A percentile compares a stretch with the other conserved stretches of the same genome.
These are phyloP conservation scores for Diaporthe ilicicola DNA, from an alignment of 2,329 filamentous ascomycete genomes.

Conservation along the genomic window DNA sequence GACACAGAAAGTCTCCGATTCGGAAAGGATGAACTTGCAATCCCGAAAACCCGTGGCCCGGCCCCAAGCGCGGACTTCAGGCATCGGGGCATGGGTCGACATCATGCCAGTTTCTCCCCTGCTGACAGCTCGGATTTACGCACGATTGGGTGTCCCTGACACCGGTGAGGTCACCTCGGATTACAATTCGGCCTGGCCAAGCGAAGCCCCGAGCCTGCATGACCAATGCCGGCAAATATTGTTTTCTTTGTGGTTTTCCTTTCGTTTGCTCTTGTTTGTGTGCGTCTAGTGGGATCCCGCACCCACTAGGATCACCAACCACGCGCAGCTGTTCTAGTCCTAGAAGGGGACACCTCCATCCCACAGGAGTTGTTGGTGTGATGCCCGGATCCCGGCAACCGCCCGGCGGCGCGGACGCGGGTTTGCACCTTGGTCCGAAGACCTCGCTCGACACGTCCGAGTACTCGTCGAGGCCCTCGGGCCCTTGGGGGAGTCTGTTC, in stretches of 20 bases:
- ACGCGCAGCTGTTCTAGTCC: background rate
- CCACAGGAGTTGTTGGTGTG: background rate
- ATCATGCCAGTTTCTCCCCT: background rate
- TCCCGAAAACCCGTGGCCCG: too few relatives aligned
- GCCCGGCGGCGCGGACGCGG: background rate
- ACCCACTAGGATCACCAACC: background rate
- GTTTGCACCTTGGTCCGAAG: slow-evolving; percentile 15
- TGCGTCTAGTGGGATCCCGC: background rate
- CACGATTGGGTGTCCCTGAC: background rate
- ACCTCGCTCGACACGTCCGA: background rate
- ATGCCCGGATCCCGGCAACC: background rate
- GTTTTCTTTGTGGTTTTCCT: background rate
- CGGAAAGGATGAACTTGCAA: too few relatives aligned
- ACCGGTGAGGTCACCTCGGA: background rate
- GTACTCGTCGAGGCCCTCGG: background rate
- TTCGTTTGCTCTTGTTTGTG: background rate
- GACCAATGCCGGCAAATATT: background rate
- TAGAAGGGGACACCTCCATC: background rate
- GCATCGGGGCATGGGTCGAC: slow-evolving; percentile 5
- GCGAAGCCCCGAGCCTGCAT: background rate
- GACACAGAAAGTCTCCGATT: background rate
- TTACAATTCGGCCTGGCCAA: slow-evolving; percentile 4
- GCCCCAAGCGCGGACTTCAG: too few relatives aligned
- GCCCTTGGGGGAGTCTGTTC: too few relatives aligned
- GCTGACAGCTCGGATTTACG: background rate